phyloP scores from a whole-genome alignment of 2,329 filamentous ascomycete species.

The Beauveria bassiana region DNA sequence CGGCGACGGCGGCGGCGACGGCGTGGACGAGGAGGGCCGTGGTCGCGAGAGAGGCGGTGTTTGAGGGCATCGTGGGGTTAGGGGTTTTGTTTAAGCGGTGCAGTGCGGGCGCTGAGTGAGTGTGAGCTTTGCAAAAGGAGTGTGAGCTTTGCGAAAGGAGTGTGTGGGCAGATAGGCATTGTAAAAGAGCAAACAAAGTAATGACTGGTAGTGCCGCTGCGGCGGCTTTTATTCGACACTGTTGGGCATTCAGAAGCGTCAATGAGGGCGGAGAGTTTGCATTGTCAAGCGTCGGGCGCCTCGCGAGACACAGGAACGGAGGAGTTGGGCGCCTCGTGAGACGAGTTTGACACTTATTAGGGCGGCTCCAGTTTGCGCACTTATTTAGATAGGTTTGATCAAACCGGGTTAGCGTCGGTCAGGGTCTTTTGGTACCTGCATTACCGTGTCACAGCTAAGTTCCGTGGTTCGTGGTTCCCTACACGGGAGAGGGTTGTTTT shows the following conservation, averaged over 20 bases:
- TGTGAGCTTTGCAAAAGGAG: neutral
- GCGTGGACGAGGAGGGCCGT: neutral
- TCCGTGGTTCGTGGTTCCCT: neutral
- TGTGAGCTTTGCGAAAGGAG: neutral
- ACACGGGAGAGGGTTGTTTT: neutral
- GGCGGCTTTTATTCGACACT: neutral
- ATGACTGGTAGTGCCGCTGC: constrained; percentile 1
- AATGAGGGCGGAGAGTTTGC: neutral
- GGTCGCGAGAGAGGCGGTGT: neutral
- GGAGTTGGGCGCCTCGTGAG: neutral
- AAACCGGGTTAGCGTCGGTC: neutral
- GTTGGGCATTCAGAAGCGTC: neutral
- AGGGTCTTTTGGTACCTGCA: constrained; percentile 3
- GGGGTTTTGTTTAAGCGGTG: too few species aligned
- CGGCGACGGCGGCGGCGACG: constrained; percentile 8
- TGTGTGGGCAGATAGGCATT: neutral
- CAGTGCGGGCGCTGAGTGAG: neutral
- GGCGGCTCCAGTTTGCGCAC: too few species aligned
- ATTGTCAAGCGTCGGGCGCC: neutral
- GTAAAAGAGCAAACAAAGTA: neutral
- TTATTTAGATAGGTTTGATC: neutral
- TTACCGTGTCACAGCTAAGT: neutral
- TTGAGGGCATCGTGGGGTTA: neutral
- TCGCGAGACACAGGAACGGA: neutral
- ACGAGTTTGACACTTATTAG: too few species aligned